Conservation (phyloP, 2,329 filamentous ascomycete species). For the Diaporthe velutina region DNA sequence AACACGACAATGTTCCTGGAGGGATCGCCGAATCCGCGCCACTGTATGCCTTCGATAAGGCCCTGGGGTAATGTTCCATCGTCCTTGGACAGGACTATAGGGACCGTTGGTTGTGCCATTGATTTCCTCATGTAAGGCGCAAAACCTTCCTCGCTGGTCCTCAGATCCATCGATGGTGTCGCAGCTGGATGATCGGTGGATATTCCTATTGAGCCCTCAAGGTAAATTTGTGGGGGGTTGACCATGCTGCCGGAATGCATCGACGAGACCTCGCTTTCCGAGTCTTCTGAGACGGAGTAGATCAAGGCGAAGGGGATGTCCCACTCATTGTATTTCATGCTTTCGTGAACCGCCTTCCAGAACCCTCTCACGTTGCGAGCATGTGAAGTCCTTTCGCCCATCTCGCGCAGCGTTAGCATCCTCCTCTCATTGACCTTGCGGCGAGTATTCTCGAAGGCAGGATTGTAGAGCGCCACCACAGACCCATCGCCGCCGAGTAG, state of each 20-base stretch:
- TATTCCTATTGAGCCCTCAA: constrained; percentile 81
- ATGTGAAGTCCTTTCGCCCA: constrained; percentile 80
- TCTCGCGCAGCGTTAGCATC: constrained; percentile 83
- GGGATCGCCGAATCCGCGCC: constrained; percentile 78
- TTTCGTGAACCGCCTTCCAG: constrained; percentile 78
- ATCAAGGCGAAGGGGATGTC: constrained; percentile 83
- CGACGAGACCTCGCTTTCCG: constrained; percentile 78
- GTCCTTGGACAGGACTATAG: constrained; percentile 76
- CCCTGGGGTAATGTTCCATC: constrained; percentile 74
- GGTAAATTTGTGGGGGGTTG: constrained; percentile 72
- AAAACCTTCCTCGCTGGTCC: constrained; percentile 78
- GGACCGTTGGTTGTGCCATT: constrained; percentile 74
- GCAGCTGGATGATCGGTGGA: constrained; percentile 73
- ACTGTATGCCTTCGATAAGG: constrained; percentile 76
- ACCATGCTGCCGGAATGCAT: constrained; percentile 76
- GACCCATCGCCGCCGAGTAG: constrained; percentile 80
- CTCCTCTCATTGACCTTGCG: constrained; percentile 83
- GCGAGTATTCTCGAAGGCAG: constrained; percentile 84
- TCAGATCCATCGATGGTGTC: constrained; percentile 74
- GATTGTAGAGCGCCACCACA: constrained; percentile 83
- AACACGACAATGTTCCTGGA: constrained; percentile 81
- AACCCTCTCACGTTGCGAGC: constrained; percentile 81
- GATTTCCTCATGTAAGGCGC: constrained; percentile 82
- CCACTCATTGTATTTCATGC: constrained; percentile 79
- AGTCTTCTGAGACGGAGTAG: constrained; percentile 80